Evolutionary conservation across 129 eudicot genomes (phyloP).

Genomic region (Helianthus tuberosus): DNA sequence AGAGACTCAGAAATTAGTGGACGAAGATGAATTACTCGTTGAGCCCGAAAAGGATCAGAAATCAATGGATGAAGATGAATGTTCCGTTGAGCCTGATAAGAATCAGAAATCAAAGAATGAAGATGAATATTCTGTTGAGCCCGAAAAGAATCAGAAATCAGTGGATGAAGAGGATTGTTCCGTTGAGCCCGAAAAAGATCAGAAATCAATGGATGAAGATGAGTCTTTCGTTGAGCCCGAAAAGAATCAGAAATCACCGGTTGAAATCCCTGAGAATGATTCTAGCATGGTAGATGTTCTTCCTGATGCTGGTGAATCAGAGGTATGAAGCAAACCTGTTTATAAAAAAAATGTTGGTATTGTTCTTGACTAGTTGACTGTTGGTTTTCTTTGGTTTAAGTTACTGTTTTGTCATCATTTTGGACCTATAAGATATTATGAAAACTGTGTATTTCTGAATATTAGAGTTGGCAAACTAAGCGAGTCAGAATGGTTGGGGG

Average conservation of each 20-base stretch:
- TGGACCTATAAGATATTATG: background rate
- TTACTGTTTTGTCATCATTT: background rate
- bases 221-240: conserved; percentile 10
- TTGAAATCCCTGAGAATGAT: conserved; percentile 12
- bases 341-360: conserved; percentile 17
- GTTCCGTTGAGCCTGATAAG: background rate
- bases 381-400: conserved; percentile 1
- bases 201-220: background rate
- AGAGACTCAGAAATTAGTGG: conserved; percentile 15
- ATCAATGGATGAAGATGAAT: background rate
- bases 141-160: conserved; percentile 7
- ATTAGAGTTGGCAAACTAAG: conserved; percentile 2
- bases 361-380: background rate
- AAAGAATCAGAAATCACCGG: background rate
- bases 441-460: background rate
- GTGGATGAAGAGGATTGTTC: background rate
- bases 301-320: conserved; percentile 22
- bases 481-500: background rate
- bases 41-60: conserved; percentile 16
- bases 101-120: background rate
- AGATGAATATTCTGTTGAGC: background rate
- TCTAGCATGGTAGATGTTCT: conserved; percentile 3
- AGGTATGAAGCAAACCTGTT: conserved; percentile 31
- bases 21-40: background rate
- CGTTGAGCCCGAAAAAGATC: conserved; percentile 11